Evolutionary conservation across 2,329 filamentous ascomycete genomes (phyloP).

Genomic region (Paraphaeosphaeria minitans): DNA sequence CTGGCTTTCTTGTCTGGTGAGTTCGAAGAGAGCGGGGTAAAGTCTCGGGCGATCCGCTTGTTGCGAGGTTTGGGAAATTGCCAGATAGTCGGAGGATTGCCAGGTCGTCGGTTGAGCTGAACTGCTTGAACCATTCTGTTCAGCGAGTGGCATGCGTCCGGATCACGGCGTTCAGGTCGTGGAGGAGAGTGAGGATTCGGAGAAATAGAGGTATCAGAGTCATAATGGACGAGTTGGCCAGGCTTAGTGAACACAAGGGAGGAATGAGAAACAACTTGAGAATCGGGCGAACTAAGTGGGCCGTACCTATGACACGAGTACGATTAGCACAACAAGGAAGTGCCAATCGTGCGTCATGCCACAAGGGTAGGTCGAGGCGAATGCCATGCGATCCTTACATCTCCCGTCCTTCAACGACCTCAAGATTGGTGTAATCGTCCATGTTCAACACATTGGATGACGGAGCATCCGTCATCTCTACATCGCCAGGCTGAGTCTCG

Average conservation of each 20-base stretch:
- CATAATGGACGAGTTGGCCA: background rate
- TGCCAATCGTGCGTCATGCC: background rate
- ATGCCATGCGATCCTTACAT: conserved; percentile 2
- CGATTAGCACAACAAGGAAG: conserved; percentile 3
- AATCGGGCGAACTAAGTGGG: background rate
- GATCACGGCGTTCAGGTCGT: background rate
- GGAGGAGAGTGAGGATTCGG: background rate
- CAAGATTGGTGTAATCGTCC: background rate
- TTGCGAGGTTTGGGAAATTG: too few species aligned
- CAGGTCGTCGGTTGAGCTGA: background rate
- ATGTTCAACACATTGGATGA: background rate
- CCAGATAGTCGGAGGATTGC: background rate
- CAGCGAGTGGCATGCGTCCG: background rate
- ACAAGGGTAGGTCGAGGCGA: background rate
- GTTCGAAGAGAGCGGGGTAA: background rate
- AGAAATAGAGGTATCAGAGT: background rate
- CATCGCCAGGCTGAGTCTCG: conserved; percentile 3
- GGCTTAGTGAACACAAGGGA: background rate
- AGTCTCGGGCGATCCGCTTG: background rate
- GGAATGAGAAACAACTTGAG: background rate
- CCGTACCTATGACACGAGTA: conserved; percentile 1
- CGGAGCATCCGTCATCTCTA: conserved; percentile 18
- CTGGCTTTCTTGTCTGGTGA: background rate
- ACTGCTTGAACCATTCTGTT: background rate
- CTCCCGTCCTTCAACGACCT: background rate